Base-by-base conservation (phyloP, 164 flowering plant genomes). In the Malania oleifera region DNA sequence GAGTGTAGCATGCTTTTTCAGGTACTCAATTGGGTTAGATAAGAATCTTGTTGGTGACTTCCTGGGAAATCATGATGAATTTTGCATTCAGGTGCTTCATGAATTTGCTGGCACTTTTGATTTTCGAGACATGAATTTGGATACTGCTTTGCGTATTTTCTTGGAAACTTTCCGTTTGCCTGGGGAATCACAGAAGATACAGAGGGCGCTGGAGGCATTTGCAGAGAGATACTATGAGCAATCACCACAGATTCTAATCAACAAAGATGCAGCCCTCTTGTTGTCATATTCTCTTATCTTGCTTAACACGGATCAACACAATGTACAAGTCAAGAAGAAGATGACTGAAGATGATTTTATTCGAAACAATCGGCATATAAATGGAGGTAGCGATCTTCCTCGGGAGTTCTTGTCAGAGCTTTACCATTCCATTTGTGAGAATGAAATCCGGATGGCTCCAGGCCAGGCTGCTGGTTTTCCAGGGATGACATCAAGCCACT, bases 291-390 rank as follows among this genome's bases (percentile, higher is more conserved):
- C 89, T 1, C 55, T 81, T 24, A 84, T 84, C 57, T 31, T 84
- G 82, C 84, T 84, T 24, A 84, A 84, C 73, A 84, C 89, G 11
- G 89, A 84, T 69, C 89, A 71, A 56, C 89, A 84, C 71, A 84
- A 84, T 70, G 70, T 76, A 25, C 89, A 84, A 59, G 89, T 84
- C 19, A 84, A 84, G 75, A 84, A 76, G 56, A 84, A 80, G 64
- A 84, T 84, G 89, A 81, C 81, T 27, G 82, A 77, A 52, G 89
- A 82, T 34, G 89, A 80, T 57, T 84, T 84, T 35, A 82, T 84
- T 29, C 74, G 83, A 22, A 84, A 82, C 70, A 84, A 80, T 54
- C 66, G 86, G 57, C 75, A 54, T 47, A 84, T 84, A 35, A 84
- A 84, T 70, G 89, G 80, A 13, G 89, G 89, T 27, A 72, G 52